These are phyloP conservation scores for Neurospora terricola DNA, from an alignment of 495 filamentous ascomycete genomes.

Conservation along the genomic window DNA sequence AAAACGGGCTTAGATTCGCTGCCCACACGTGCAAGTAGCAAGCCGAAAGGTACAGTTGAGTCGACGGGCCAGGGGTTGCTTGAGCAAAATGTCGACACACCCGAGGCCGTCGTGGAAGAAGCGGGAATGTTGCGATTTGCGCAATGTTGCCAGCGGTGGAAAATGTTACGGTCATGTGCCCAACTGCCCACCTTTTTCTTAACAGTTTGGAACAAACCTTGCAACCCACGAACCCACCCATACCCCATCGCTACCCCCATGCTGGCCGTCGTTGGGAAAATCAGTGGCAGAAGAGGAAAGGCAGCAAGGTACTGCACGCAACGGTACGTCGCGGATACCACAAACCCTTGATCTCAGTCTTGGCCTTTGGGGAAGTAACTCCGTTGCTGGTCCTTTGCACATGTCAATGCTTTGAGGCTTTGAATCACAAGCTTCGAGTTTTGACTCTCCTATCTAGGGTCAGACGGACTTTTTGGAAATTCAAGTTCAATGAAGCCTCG, in stretches of 20 bases:
- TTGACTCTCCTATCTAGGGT: background rate
- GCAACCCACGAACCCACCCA: background rate
- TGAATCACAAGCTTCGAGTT: background rate
- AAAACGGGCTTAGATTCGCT: background rate
- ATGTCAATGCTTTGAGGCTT: background rate
- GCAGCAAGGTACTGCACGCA: background rate
- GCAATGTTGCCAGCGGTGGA: background rate
- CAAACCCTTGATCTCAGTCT: background rate
- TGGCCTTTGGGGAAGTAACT: background rate
- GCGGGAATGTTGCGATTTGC: background rate
- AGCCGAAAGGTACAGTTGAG: background rate
- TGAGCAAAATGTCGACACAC: background rate
- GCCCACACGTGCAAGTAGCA: background rate
- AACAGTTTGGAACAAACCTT: background rate
- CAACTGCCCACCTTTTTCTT: background rate
- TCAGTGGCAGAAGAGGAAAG: background rate
- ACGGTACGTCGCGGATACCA: background rate
- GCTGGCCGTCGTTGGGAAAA: background rate
- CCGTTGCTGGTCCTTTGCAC: background rate
- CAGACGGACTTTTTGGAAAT: background rate
- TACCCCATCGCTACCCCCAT: background rate
- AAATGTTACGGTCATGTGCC: background rate
- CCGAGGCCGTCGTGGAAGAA: background rate
- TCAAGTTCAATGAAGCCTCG: background rate
- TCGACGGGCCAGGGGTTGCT: background rate